Evolutionary conservation across 345 rosid species (phyloP).

Genomic region (Gossypium arboreum): DNA sequence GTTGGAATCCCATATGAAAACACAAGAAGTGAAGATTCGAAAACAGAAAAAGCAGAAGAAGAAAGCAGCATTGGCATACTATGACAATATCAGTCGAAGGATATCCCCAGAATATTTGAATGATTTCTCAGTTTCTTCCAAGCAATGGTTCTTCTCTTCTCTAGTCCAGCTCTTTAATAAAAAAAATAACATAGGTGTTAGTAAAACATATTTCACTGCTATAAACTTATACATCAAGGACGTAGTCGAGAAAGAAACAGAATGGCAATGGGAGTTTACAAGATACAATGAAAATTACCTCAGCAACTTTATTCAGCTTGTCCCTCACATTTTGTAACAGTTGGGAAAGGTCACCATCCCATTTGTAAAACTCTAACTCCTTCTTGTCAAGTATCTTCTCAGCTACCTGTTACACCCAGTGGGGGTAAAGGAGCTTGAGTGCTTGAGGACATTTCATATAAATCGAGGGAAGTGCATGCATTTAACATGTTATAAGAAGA

Average conservation of each 20-base stretch:
- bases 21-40: background rate
- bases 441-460: background rate
- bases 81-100: conserved; percentile 73
- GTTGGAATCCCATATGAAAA: background rate
- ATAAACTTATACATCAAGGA: background rate
- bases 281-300: conserved; percentile 33
- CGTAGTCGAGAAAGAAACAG: background rate
- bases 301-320: conserved; percentile 71
- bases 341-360: conserved; percentile 83
- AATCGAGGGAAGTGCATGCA: background rate
- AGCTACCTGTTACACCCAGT: conserved; percentile 49
- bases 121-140: conserved; percentile 95
- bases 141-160: conserved; percentile 84
- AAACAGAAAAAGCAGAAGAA: background rate
- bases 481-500: background rate
- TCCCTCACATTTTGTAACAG: conserved; percentile 78
- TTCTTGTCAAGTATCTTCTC: conserved; percentile 56
- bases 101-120: conserved; percentile 87
- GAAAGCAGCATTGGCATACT: background rate
- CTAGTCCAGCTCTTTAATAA: conserved; percentile 68
- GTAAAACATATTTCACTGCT: too few relatives aligned
- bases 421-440: background rate
- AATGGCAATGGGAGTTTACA: background rate
- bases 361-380: conserved; percentile 80
- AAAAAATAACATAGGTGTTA: background rate